Evolutionary conservation across 805 yeast genomes (phyloP).

Genomic region (Myxozyma sirexii): DNA sequence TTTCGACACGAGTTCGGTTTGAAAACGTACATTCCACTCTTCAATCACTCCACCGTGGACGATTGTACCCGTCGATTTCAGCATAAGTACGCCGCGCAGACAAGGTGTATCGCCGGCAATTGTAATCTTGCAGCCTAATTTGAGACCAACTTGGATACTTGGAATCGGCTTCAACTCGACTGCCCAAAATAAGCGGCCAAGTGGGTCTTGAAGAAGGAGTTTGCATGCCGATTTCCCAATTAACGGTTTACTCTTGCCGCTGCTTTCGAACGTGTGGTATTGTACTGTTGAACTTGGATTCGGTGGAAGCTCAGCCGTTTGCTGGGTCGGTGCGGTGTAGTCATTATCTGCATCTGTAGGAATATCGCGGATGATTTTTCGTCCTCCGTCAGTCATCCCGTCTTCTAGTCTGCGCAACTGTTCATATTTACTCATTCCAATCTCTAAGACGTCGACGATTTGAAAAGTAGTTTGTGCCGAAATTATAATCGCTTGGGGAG

Average conservation of each 20-base stretch:
- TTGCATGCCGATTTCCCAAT: constrained; percentile 28
- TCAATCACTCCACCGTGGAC: constrained; percentile 26
- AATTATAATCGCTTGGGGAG: not conserved
- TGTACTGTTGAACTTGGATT: not conserved
- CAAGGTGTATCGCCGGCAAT: constrained; percentile 1
- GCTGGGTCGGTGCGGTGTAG: not conserved
- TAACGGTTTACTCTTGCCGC: not conserved
- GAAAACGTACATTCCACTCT: constrained; percentile 22
- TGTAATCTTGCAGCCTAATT: constrained; percentile 23
- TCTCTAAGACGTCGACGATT: constrained; percentile 25
- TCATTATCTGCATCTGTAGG: not conserved
- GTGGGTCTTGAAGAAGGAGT: constrained; percentile 26
- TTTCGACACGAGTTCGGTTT: not conserved
- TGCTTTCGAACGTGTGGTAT: not conserved
- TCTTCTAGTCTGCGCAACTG: constrained; percentile 25
- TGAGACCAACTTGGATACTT: constrained; percentile 22
- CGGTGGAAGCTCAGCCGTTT: not conserved
- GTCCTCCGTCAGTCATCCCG: constrained; percentile 7
- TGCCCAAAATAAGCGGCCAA: constrained; percentile 26
- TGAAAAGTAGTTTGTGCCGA: constrained; percentile 26
- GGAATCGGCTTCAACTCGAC: constrained; percentile 21
- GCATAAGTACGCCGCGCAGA: constrained; percentile 21
- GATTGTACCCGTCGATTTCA: constrained; percentile 15
- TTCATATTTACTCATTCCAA: constrained; percentile 21
- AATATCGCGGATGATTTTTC: constrained; percentile 19